Conservation (phyloP, 306 rosid species). For the Vicia faba region DNA sequence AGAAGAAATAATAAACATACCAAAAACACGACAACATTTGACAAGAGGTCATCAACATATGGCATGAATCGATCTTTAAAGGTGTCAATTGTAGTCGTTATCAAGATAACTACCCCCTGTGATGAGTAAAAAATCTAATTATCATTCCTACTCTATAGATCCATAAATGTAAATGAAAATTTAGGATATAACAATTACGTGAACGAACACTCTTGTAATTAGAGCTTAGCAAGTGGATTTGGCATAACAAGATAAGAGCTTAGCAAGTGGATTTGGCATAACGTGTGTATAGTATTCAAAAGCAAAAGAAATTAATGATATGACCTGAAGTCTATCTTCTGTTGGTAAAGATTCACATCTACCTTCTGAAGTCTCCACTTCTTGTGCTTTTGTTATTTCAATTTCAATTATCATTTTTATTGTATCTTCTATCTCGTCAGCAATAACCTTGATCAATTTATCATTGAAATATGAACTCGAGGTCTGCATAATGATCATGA, state of each 20-base stretch:
- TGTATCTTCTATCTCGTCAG: not conserved
- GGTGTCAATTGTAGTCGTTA: not conserved
- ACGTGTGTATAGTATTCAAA: no score
- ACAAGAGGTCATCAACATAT: slow-evolving; percentile 16
- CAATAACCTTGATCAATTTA: not conserved
- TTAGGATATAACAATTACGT: not conserved
- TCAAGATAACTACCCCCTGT: slow-evolving; percentile 25
- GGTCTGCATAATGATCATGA: slow-evolving; percentile 28
- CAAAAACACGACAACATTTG: slow-evolving; percentile 22
- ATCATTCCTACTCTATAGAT: not conserved
- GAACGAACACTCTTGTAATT: no score
- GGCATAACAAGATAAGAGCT: not conserved
- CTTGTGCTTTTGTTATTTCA: not conserved
- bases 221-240: not conserved
- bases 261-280: not conserved
- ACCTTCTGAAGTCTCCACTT: not conserved
- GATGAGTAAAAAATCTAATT: not conserved
- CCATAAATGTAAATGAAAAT: not conserved
- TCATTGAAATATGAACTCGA: not conserved
- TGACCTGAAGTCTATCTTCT: slow-evolving; percentile 27
- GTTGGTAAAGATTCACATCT: not conserved
- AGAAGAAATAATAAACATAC: slow-evolving; percentile 11
- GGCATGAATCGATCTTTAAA: not conserved
- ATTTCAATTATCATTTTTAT: not conserved
- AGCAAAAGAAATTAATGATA: not conserved